Percentiles rank a stretch among this genome's conserved stretches.
phyloP scores from a whole-genome alignment of 2,329 filamentous ascomycete species.

The Colletotrichum trifolii region DNA sequence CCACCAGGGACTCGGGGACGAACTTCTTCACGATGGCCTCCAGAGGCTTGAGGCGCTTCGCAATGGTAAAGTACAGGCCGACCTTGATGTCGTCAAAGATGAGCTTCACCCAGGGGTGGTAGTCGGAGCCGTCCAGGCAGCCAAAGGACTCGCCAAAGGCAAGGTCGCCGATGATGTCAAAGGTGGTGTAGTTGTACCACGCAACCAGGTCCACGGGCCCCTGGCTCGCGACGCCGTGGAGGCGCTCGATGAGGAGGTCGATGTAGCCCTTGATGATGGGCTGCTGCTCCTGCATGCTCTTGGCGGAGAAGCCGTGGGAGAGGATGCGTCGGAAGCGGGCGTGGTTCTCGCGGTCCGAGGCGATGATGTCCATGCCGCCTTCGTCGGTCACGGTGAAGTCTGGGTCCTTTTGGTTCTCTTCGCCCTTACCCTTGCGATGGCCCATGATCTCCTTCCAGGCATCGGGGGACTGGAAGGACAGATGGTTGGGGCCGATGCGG shows the following conservation, averaged over 20 bases:
- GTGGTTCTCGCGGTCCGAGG: slow-evolving; percentile 25
- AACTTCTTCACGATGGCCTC: slow-evolving; percentile 14
- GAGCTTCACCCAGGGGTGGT: slow-evolving; percentile 33
- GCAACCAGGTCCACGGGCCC: slow-evolving; percentile 39
- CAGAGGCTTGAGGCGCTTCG: not conserved
- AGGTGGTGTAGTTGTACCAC: slow-evolving; percentile 45
- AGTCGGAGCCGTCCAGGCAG: slow-evolving; percentile 39
- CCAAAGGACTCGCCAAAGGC: slow-evolving; percentile 45
- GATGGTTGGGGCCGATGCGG: slow-evolving; percentile 51
- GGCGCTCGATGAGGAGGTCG: slow-evolving; percentile 49
- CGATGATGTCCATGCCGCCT: slow-evolving; percentile 38
- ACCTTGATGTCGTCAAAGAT: slow-evolving; percentile 39
- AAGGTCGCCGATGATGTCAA: slow-evolving; percentile 46
- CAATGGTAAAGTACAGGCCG: not conserved
- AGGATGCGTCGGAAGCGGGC: slow-evolving; percentile 35
- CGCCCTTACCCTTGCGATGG: slow-evolving; percentile 17
- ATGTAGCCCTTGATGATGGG: slow-evolving; percentile 50
- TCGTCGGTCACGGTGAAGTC: slow-evolving; percentile 1
- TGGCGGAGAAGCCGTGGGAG: slow-evolving; percentile 41
- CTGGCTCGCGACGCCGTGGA: slow-evolving; percentile 44
- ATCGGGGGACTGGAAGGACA: slow-evolving; percentile 49
- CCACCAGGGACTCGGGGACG: slow-evolving; percentile 10
- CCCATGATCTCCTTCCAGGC: slow-evolving; percentile 56
- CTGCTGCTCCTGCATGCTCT: slow-evolving; percentile 41
- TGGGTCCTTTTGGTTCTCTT: slow-evolving; percentile 27